These are phyloP conservation scores for Arctostaphylos glauca DNA, from an alignment of 148 eudicot genomes.

Conservation along the genomic window DNA sequence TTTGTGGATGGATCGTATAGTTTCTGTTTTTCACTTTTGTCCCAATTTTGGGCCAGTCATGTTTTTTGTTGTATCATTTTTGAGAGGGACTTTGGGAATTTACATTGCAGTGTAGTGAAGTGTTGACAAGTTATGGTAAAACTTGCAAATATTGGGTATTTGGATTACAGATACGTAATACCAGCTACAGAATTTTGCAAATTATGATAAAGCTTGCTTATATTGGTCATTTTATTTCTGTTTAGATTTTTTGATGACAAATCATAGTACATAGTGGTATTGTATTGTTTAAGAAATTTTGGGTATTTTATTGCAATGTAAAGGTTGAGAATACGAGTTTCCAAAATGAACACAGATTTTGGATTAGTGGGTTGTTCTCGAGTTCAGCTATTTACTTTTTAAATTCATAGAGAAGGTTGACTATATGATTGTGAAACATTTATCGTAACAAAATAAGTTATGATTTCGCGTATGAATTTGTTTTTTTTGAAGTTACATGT, in stretches of 20 bases:
- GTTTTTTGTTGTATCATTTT: constrained; percentile 1
- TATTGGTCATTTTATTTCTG: background rate
- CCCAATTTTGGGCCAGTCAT: constrained; percentile 19
- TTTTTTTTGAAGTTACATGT: too few species aligned
- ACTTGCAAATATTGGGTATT: background rate
- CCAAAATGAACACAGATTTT: background rate
- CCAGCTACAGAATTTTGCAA: background rate
- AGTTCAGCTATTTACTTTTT: too few species aligned
- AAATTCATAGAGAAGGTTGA: too few species aligned
- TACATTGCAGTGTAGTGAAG: background rate
- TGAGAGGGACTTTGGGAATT: background rate
- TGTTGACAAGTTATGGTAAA: background rate
- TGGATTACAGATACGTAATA: background rate
- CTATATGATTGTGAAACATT: too few species aligned
- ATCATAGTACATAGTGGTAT: background rate
- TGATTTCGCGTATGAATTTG: too few species aligned
- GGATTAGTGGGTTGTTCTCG: too few species aligned
- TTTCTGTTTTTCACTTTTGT: background rate
- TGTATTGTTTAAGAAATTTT: constrained; percentile 14
- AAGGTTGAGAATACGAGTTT: constrained; percentile 13
- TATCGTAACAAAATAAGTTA: too few species aligned
- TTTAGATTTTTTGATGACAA: background rate
- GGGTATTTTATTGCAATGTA: constrained; percentile 15
- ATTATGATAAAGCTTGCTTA: background rate
- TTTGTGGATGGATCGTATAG: constrained; percentile 24